Evolutionary conservation across 202 grass and related monocot genomes (phyloP), one percentile per base, ranked within the genome.

Genomic region (Saccharum hybrid): DNA sequence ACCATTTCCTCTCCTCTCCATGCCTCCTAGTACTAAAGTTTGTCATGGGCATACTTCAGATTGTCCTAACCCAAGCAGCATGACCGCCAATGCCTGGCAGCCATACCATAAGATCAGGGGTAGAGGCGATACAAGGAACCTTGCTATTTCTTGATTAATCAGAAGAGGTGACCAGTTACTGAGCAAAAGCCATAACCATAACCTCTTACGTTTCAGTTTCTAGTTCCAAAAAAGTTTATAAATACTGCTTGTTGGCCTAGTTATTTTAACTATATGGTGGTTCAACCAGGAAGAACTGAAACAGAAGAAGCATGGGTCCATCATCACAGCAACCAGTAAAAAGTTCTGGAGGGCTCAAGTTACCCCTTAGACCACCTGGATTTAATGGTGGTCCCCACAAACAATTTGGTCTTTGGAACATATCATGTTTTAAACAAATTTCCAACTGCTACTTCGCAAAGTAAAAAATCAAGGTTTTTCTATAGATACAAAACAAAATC

Each of bases 401-500:
- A 78, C 8, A 77, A 64, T 64, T 78, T 19, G 40, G 22, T 65
- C 4, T 19, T 64, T 65, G 40, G 23, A 63, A 46, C 10, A 46
- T 30, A 77, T 30, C 28, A 54, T 9, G 15, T n/a, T 4, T 65
- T 8, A 31, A 78, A 34, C 33, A 64, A 33, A 38, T 34, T 64
- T 78, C 42, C 43, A 8, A 8, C 43, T 34, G 61, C 40, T 66
- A 65, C 4, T 78, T 33, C 13, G 1, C 41, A 66, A 66, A 48
- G 16, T 64, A 43, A 39, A 69, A 33, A 4, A 75, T 2, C 22
- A 23, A 61, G 45, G 8, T 46, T 46, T 21, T 21, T 16, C 41
- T 46, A 30, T 71, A 72, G 30, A 72, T 49, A 51, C 3, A 79
- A 63, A 16, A 64, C 4, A 51, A 73, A 68, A 70, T 23, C 33